A percentile compares a stretch with the other conserved stretches of the same genome.
phyloP scores from a whole-genome alignment of 768 basidiomycete species.

The Royoungia palumana region DNA sequence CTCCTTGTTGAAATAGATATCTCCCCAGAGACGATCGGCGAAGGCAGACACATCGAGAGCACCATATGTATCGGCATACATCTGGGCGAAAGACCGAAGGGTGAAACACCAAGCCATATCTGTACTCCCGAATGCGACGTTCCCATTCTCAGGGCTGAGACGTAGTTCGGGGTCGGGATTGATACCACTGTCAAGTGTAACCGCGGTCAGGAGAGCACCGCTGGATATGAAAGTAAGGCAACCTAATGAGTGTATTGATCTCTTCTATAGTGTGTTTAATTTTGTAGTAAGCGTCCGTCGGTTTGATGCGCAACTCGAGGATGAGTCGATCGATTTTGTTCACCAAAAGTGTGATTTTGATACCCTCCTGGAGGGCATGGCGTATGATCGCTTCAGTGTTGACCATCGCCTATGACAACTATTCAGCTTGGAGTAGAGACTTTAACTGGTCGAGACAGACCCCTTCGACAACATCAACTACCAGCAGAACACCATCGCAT shows the following conservation, averaged over 20 bases:
- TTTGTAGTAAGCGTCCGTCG: conserved; percentile 96
- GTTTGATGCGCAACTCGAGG: conserved; percentile 92
- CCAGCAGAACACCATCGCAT: conserved; percentile 86
- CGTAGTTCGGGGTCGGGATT: conserved; percentile 86
- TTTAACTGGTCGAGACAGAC: conserved; percentile 44
- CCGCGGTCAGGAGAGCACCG: background rate
- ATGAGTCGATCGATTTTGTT: conserved; percentile 99
- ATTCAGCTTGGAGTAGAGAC: conserved; percentile 11
- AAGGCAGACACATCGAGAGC: conserved; percentile 81
- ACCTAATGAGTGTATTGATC: conserved; percentile 96
- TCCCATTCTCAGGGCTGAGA: conserved; percentile 91
- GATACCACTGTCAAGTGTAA: conserved; percentile 51
- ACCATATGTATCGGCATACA: conserved; percentile 94
- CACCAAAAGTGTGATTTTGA: conserved; percentile 88
- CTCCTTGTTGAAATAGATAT: conserved; percentile 88
- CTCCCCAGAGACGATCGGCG: conserved; percentile 93
- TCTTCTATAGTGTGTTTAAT: conserved; percentile 99
- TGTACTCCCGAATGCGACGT: conserved; percentile 95
- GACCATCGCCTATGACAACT: conserved; percentile 71
- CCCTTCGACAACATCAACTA: conserved; percentile 98
- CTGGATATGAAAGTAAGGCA: conserved; percentile 14
- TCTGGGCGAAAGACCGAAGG: conserved; percentile 86
- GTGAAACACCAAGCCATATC: conserved; percentile 99
- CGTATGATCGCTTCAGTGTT: conserved; percentile 86
- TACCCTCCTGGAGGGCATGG: conserved; percentile 83